Evolutionary conservation across 768 basidiomycete genomes (phyloP), one percentile per base, ranked within the genome.

Genomic region (Favolaschia claudopus): DNA sequence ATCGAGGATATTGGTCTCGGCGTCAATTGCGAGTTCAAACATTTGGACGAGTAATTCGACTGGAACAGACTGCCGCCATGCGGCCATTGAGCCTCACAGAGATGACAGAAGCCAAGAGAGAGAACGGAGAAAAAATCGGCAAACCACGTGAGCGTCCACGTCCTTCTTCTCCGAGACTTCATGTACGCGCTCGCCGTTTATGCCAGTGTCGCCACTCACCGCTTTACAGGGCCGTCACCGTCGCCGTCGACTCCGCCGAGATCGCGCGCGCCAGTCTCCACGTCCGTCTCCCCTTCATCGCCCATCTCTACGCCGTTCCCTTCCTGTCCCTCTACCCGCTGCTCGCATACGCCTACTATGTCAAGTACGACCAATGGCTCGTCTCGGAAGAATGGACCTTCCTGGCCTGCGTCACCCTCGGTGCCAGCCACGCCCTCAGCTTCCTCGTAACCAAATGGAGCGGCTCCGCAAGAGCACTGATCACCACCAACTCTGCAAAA

Each of bases 301-400:
- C 78, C 36, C 88, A 92, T 67, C 72, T 93, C 52, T 95, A 95
- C 69, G 82, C 87, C 6, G 55, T 87, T 17, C 93, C 93, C 0
- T 93, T 92, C 67, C 80, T 94, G n/a, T 84, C 82, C 1, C 77
- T 94, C 45, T 95, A 94, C 62, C 93, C 93, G 0, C 71, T 95
- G 28, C 83, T 93, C 28, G 92, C 91, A 24, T 97, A 96, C 73
- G 90, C 95, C 20, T 99, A 98, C 80, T 93, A 89, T 67, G 74
- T 95, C 75, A 89, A 85, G 73, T 97, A 98, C 74, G 93, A 96
- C 67, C 78, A 88, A 60, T 97, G 93, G 91, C 78, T 98, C 52
- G 84, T 89, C 69, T 93, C 92, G 55, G 95, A 96, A 76, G 96
- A 99, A 72, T 99, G 96, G 96, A 96, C 97, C 0, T 99, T 99